phyloP scores from a whole-genome alignment of 192 early-diverging fungal genomes.

The Linderina pennispora region DNA sequence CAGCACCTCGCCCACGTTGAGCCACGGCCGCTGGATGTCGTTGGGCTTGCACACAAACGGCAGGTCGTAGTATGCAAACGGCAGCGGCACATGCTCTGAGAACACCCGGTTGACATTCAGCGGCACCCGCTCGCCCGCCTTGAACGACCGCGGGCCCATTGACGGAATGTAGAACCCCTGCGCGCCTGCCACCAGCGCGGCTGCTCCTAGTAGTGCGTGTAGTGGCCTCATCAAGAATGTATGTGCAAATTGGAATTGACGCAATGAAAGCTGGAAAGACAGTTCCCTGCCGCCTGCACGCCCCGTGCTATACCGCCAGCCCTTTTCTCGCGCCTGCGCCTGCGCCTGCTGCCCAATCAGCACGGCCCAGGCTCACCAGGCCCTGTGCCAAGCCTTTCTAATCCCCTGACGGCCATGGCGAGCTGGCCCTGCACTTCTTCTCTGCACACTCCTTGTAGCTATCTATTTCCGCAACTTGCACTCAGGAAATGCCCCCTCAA shows the following conservation, averaged over 20 bases:
- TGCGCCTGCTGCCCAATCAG: too few relatives aligned
- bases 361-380: too few relatives aligned
- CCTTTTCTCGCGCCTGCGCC: too few relatives aligned
- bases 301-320: too few relatives aligned
- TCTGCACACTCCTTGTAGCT: too few relatives aligned
- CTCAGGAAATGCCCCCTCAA: too few relatives aligned
- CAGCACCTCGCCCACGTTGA: slow-evolving; percentile 60
- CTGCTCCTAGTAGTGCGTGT: background rate
- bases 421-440: too few relatives aligned
- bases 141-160: slow-evolving; percentile 33
- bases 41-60: slow-evolving; percentile 54
- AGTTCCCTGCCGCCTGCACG: too few relatives aligned
- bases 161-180: slow-evolving; percentile 43
- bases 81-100: slow-evolving; percentile 59
- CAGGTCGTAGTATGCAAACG: slow-evolving; percentile 60
- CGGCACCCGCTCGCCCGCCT: slow-evolving; percentile 50
- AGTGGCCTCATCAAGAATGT: background rate
- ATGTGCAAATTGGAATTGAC: background rate
- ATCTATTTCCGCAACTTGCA: too few relatives aligned
- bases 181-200: slow-evolving; percentile 2
- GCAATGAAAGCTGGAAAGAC: too few relatives aligned
- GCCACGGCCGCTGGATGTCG: slow-evolving; percentile 25
- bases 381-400: too few relatives aligned
- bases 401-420: too few relatives aligned
- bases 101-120: slow-evolving; percentile 64